Evolutionary conservation across 257 asterid genomes (phyloP).

Genomic region (Fraxinus americana): DNA sequence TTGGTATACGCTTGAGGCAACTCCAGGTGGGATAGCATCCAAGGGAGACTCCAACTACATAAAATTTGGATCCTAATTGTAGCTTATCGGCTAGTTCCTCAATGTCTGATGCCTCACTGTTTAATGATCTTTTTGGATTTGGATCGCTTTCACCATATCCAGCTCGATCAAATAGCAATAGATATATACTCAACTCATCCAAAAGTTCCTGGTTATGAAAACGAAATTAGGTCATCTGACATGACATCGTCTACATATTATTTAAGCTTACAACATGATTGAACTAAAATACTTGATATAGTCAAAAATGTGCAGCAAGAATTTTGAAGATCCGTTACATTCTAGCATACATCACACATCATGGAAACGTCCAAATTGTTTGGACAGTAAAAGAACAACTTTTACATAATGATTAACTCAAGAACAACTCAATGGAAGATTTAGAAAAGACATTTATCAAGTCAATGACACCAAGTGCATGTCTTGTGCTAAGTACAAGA

Average conservation of each 20-base stretch:
- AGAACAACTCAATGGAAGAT: background rate
- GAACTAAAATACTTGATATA: background rate
- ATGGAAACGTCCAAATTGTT: background rate
- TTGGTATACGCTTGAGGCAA: slow-evolving; percentile 72
- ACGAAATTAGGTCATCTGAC: slow-evolving; percentile 31
- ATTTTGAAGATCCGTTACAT: background rate
- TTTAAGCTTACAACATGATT: background rate
- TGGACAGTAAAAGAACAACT: background rate
- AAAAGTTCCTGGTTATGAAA: slow-evolving; percentile 61
- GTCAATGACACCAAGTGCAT: background rate
- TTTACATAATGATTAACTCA: background rate
- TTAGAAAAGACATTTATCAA: background rate
- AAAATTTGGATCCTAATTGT: slow-evolving; percentile 66
- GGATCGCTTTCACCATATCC: slow-evolving; percentile 98
- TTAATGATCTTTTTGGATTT: slow-evolving; percentile 68
- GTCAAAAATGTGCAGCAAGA: background rate
- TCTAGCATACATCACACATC: background rate
- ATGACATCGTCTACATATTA: background rate
- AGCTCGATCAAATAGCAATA: slow-evolving; percentile 76
- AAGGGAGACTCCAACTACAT: slow-evolving; percentile 72
- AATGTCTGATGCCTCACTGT: slow-evolving; percentile 82
- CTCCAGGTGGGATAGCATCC: slow-evolving; percentile 86
- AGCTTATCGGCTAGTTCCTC: slow-evolving; percentile 84
- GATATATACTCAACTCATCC: slow-evolving; percentile 62
- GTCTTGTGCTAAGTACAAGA: background rate